Evolutionary conservation across 352 stramenopile species (phyloP), one percentile per base, ranked within the genome.

Genomic region (Achlya hypogyna): DNA sequence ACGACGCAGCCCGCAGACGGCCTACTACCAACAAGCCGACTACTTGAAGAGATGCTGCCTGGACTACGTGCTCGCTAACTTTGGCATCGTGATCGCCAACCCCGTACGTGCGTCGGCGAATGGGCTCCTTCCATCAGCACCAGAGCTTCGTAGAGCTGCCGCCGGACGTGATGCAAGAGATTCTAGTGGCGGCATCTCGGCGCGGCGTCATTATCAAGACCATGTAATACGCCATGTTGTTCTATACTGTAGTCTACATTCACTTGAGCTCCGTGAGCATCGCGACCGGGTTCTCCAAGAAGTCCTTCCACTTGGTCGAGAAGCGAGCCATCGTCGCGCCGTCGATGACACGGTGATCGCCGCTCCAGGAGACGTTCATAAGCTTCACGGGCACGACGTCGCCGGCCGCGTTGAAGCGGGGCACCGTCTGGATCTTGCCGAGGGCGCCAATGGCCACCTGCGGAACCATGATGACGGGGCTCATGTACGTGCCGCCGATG

Each of bases 401-500:
- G 45, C 83, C 86, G 18, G 94, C 79, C n/a, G 64, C 69, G 14
- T 87, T 78, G 67, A 98, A 99, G n/a, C 96, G 85, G 12, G 97
- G 97, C 5, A 99, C 65, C 29, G 85, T 92, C 76, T 98, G 96
- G 53, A 98, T 98, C 68, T 91, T 90, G 56, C 97, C 97, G 52
- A 99, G 82, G 0, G 97, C 97, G 42, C 96, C 96, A 65, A 99
- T 99, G 35, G 93, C 96, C 5, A 99, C 95, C 62, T 99, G 95
- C 22, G 97, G 97, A 43, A 90, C 71, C 53, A 98, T 82, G 58
- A 99, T 93, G 40, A 99, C 88, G 5, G 97, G 96, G 27, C 79
- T 87, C 86, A 98, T 97, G 78, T 98, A 99, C 6, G 96, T 99
- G 32, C 97, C 97, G 42, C 96, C 96, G 72, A 99, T 98, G 54